A percentile compares a stretch with the other conserved stretches of the same genome.
phyloP scores from a whole-genome alignment of 169 alveolate genomes.

The Plasmodium sp. region DNA sequence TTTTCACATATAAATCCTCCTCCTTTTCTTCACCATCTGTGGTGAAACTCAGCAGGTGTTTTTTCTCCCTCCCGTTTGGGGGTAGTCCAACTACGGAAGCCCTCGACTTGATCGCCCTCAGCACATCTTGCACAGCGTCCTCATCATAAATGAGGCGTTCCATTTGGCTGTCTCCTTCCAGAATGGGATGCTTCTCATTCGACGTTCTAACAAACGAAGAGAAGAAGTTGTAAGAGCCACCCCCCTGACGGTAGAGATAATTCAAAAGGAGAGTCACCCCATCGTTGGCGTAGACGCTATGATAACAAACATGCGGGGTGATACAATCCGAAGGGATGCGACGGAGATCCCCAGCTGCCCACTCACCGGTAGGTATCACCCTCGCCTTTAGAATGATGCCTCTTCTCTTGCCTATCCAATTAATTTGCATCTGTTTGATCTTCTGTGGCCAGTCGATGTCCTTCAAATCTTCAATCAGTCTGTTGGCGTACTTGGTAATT shows the following conservation, averaged over 20 bases:
- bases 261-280: not conserved
- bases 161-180: not conserved
- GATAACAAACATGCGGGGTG: not conserved
- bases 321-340: not conserved
- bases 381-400: slow-evolving; percentile 77
- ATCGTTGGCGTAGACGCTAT: not conserved
- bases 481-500: slow-evolving; percentile 89
- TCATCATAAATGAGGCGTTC: not conserved
- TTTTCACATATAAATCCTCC: slow-evolving; percentile 14
- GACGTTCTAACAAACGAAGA: not conserved
- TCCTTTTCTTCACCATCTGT: not conserved
- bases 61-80: not conserved
- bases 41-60: not conserved
- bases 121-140: not conserved
- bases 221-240: not conserved
- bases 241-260: not conserved
- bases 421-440: slow-evolving; percentile 88
- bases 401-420: slow-evolving; percentile 91
- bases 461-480: slow-evolving; percentile 84
- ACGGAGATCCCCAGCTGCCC: not conserved
- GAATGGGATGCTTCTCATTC: not conserved
- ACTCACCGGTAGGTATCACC: not conserved
- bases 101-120: not conserved
- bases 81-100: not conserved
- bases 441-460: slow-evolving; percentile 89